Conservation (phyloP, 2,329 filamentous ascomycete species). For the Aspergillus sp. region DNA sequence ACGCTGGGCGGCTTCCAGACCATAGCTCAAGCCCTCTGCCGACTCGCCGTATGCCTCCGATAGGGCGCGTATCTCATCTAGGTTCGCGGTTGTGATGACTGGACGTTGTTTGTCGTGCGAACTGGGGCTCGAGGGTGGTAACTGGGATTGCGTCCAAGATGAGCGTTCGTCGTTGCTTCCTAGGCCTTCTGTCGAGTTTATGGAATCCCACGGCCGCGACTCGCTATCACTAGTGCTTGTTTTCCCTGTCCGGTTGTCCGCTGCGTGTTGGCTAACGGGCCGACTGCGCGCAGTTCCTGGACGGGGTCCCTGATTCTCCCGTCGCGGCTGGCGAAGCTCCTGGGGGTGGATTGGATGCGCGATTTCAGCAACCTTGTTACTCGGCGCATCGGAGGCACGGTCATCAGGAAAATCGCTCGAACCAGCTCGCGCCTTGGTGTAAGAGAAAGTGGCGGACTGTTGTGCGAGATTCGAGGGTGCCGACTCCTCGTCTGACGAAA, state of each 20-base stretch:
- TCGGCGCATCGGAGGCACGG: conserved; percentile 13
- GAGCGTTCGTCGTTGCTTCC: conserved; percentile 1
- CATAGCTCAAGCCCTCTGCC: conserved; percentile 15
- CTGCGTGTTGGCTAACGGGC: conserved; percentile 10
- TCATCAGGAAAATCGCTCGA: conserved; percentile 16
- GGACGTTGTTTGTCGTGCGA: conserved; percentile 10
- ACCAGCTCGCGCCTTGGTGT: conserved; percentile 14
- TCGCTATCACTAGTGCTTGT: conserved; percentile 10
- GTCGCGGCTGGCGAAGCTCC: conserved; percentile 6
- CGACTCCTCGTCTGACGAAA: conserved; percentile 17
- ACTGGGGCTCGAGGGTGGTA: conserved; percentile 13
- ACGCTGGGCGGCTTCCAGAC: conserved; percentile 16
- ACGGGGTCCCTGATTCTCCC: conserved; percentile 4
- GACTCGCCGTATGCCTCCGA: conserved; percentile 12
- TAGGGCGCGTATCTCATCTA: conserved; percentile 10
- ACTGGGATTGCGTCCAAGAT: conserved; percentile 8
- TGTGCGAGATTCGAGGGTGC: conserved; percentile 17
- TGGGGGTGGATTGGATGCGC: conserved; percentile 8
- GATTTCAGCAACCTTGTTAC: conserved; percentile 12
- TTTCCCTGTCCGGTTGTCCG: conserved; percentile 13
- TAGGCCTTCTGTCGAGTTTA: conserved; percentile 10
- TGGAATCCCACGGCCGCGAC: conserved; percentile 12
- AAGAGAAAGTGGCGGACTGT: conserved; percentile 18
- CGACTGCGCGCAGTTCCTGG: conserved; percentile 11
- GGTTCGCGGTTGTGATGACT: conserved; percentile 4